Conservation (phyloP, 2,329 filamentous ascomycete species). For the Dactylellina parvicollis region DNA sequence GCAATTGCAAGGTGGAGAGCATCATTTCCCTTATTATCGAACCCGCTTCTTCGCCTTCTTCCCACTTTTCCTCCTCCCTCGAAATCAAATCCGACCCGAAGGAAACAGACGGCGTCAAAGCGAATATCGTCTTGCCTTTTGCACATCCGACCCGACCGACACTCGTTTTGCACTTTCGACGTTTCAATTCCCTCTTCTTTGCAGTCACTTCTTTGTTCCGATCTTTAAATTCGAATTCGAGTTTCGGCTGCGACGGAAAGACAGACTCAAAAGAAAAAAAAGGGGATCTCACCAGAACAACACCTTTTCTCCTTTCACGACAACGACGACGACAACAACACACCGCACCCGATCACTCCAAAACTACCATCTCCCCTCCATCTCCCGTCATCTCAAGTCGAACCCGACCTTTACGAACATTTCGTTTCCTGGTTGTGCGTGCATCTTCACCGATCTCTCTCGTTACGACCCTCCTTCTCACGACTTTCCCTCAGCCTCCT, state of each 20-base stretch:
- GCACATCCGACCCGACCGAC: slow-evolving; percentile 37
- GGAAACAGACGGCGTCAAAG: slow-evolving; percentile 35
- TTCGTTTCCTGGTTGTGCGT: not conserved
- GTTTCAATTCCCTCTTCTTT: slow-evolving; percentile 6
- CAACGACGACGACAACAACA: not conserved
- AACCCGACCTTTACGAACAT: not conserved
- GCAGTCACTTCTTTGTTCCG: slow-evolving; percentile 29
- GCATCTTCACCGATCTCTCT: not conserved
- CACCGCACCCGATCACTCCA: not conserved
- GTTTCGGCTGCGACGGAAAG: slow-evolving; percentile 12
- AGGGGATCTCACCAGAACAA: slow-evolving; percentile 25
- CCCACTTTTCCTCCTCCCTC: slow-evolving; percentile 48
- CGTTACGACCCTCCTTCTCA: slow-evolving; percentile 28
- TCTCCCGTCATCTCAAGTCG: too few species aligned
- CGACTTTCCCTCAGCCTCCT: slow-evolving; percentile 8
- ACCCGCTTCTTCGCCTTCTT: slow-evolving; percentile 33
- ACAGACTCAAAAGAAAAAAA: slow-evolving; percentile 20
- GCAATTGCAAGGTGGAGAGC: slow-evolving; percentile 24
- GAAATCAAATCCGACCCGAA: slow-evolving; percentile 38
- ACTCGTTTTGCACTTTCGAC: slow-evolving; percentile 45
- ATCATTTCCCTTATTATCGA: slow-evolving; percentile 53
- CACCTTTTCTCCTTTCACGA: not conserved
- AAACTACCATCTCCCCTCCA: not conserved
- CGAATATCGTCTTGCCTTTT: slow-evolving; percentile 32
- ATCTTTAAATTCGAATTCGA: not conserved